A percentile compares a stretch with the other conserved stretches of the same genome.
These are phyloP conservation scores for Fusarium nematophilum DNA, from an alignment of 2,329 filamentous ascomycete species.

Conservation along the genomic window DNA sequence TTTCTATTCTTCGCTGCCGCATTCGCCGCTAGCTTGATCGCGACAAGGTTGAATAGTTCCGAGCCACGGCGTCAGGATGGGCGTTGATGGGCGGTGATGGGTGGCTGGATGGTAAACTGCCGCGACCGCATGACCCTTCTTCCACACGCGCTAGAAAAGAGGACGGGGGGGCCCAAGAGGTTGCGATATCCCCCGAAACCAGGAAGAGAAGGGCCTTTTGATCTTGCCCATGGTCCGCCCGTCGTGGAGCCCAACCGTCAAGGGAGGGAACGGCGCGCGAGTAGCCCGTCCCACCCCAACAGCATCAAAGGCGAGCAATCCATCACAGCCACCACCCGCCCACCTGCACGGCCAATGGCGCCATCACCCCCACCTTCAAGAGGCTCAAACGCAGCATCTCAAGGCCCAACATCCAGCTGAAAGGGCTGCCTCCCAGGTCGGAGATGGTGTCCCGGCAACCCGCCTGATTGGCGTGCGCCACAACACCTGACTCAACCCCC, in stretches of 20 bases:
- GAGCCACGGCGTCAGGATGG: neutral
- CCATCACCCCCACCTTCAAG: slow-evolving; percentile 27
- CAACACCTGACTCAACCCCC: slow-evolving; percentile 54
- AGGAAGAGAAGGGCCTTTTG: slow-evolving; percentile 12
- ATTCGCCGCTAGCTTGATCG: slow-evolving; percentile 28
- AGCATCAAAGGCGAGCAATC: neutral
- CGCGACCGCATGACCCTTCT: slow-evolving; percentile 41
- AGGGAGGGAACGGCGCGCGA: slow-evolving; percentile 20
- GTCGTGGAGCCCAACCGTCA: slow-evolving; percentile 2
- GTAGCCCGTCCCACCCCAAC: slow-evolving; percentile 15
- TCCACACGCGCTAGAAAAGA: slow-evolving; percentile 20
- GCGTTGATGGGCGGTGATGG: slow-evolving; percentile 6
- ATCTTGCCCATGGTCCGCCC: slow-evolving; percentile 9
- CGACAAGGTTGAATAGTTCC: slow-evolving; percentile 16
- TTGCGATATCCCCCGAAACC: slow-evolving; percentile 23
- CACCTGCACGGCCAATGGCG: slow-evolving; percentile 39
- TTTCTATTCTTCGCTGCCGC: slow-evolving; percentile 11
- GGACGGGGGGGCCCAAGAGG: slow-evolving; percentile 16
- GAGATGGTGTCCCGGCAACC: slow-evolving; percentile 36
- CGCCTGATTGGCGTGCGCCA: slow-evolving; percentile 52
- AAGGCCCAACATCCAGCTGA: slow-evolving; percentile 15
- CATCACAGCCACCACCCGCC: slow-evolving; percentile 30
- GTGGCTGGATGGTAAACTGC: slow-evolving; percentile 33
- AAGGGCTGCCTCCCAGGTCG: slow-evolving; percentile 22
- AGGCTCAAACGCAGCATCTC: slow-evolving; percentile 26